phyloP scores from a whole-genome alignment of 345 rosid genomes.

The Rhodamnia argentea region DNA sequence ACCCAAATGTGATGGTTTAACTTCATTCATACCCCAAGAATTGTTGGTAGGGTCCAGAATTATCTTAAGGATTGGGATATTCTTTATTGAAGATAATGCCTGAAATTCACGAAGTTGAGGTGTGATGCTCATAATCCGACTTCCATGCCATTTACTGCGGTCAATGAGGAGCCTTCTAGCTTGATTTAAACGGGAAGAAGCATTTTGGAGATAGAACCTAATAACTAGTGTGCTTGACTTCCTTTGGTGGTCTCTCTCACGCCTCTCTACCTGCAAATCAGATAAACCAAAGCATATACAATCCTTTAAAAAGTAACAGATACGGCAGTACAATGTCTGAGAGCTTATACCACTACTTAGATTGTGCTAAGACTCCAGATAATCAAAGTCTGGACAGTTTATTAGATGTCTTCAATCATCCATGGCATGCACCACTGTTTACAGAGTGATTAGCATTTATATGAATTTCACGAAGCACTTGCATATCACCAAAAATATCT shows the following conservation, averaged over 20 bases:
- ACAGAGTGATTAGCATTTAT: not conserved
- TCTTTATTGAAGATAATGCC: conserved; percentile 64
- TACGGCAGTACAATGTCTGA: not conserved
- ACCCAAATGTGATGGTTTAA: conserved; percentile 27
- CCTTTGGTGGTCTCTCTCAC: conserved; percentile 78
- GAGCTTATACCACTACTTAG: not conserved
- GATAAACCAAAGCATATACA: conserved; percentile 1
- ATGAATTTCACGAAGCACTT: not conserved
- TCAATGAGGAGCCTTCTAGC: conserved; percentile 87
- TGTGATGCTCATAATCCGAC: conserved; percentile 76
- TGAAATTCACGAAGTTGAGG: conserved; percentile 96
- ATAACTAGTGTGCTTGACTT: conserved; percentile 57
- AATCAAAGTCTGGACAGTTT: not conserved
- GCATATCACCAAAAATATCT: not conserved
- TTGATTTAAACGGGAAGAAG: conserved; percentile 66
- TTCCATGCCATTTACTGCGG: conserved; percentile 97
- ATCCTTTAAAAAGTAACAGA: not conserved
- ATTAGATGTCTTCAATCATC: not conserved
- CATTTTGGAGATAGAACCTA: conserved; percentile 79
- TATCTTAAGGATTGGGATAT: conserved; percentile 62
- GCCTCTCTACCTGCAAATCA: conserved; percentile 80
- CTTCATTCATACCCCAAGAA: conserved; percentile 20
- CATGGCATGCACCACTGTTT: not conserved
- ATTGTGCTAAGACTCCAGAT: not conserved
- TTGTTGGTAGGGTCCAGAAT: conserved; percentile 56